phyloP scores from a whole-genome alignment of 352 stramenopile genomes.

The Thalassiosira mediterranea region DNA sequence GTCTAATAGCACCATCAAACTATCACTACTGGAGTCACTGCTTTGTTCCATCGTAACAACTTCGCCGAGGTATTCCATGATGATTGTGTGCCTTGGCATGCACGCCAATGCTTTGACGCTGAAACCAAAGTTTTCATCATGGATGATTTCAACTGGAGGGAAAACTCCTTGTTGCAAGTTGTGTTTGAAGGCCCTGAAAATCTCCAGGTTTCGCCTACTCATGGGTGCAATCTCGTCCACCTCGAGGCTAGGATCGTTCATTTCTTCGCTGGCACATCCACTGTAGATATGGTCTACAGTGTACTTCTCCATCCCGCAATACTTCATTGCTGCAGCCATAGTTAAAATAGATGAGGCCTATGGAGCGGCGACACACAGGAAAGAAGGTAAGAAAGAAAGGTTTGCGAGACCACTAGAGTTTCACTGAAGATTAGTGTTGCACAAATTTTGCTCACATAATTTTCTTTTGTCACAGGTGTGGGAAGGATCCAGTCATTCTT shows the following conservation, averaged over 20 bases:
- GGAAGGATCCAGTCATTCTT: conserved; percentile 51
- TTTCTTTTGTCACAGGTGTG: too few relatives aligned
- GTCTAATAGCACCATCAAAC: conserved; percentile 58
- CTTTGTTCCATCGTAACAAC: conserved; percentile 50
- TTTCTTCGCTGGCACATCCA: conserved; percentile 25
- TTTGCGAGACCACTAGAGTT: too few relatives aligned
- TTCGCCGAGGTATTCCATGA: conserved; percentile 55
- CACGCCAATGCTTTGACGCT: conserved; percentile 41
- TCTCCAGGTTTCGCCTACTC: conserved; percentile 44
- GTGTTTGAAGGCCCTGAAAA: conserved; percentile 55
- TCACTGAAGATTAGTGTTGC: too few relatives aligned
- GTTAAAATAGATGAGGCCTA: conserved; percentile 32
- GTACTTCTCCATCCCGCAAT: conserved; percentile 49
- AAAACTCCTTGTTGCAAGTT: conserved; percentile 51
- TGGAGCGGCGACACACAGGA: not conserved
- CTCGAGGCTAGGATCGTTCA: conserved; percentile 55
- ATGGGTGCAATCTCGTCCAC: conserved; percentile 37
- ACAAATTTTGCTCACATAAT: too few relatives aligned
- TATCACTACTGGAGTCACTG: conserved; percentile 46
- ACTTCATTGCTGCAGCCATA: conserved; percentile 55
- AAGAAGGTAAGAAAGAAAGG: too few relatives aligned
- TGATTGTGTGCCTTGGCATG: conserved; percentile 53
- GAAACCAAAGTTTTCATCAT: conserved; percentile 55
- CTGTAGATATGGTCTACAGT: conserved; percentile 35
- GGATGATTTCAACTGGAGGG: conserved; percentile 50